Base-by-base conservation (phyloP, 75 land plant species). In the Adiantum capillusveneris region DNA sequence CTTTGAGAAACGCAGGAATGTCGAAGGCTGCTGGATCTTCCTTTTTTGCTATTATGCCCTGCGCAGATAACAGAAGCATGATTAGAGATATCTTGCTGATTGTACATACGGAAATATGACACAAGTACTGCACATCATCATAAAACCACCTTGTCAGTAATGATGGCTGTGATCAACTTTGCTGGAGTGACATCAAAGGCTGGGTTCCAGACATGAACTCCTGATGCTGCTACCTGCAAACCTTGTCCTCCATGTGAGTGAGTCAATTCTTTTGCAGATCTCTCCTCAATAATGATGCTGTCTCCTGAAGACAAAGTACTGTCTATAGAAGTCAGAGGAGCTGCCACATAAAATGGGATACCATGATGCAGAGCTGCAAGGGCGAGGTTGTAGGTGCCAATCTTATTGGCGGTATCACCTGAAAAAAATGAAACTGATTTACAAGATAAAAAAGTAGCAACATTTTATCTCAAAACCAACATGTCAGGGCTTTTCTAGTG, bases 131-230 rank as follows among this genome's bases (percentile, higher is more conserved):
- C n/a, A n/a, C n/a, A n/a, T n/a, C n/a, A n/a, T 17, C 5, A 17
- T 20, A 1, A n/a, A 20, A n/a, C 5, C 14, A 88, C 98, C 95
- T 93, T 90, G 57, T 93, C 98, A 26, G 98, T 93, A 31, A 93
- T 85, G 43, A 93, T 83, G n/a, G 79, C 98, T 36, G 73, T 65
- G 11, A 93, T 89, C 17, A 85, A 55, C 29, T 55, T 65, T 24
- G 98, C 89, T 25, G 98, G 87, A n/a, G 98, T 93, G 22, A 93
- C 90, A 75, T 93, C 98, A 71, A 93, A 93, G 49, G 98, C 98
- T 7, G 98, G 98, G 60, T 93, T 93, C 98, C 98, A 93, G 9
- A 88, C 98, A 60, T 72, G 69, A 26, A 93, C 79, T 25, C 98
- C 98, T 37, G 82, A 72, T 20, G 96, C 90, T 52, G 98, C 90